Conservation (phyloP, 176 grass and related monocot genomes). For the Dendrocalamus sinicus region DNA sequence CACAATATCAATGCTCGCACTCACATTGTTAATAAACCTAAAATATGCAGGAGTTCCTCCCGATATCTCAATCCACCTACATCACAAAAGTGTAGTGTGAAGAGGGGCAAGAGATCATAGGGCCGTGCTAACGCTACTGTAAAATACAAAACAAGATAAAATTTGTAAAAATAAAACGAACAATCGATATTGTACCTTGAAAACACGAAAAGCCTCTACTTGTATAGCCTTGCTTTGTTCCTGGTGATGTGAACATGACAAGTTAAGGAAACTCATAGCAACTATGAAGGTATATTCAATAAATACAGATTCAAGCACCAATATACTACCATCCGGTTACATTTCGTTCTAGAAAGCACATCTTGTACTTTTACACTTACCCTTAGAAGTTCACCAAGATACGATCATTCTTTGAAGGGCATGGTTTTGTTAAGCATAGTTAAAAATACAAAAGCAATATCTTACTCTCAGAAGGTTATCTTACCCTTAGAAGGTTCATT, state of each 20-base stretch:
- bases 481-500: conserved; percentile 80
- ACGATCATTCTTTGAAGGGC: too few relatives aligned
- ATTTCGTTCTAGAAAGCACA: background rate
- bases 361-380: too few relatives aligned
- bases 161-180: too few relatives aligned
- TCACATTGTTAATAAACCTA: too few relatives aligned
- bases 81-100: too few relatives aligned
- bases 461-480: conserved; percentile 62
- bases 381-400: background rate
- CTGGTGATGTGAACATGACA: conserved; percentile 32
- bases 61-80: too few relatives aligned
- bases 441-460: background rate
- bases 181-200: conserved; percentile 49
- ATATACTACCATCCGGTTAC: background rate
- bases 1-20: too few relatives aligned
- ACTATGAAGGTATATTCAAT: background rate
- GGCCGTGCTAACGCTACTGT: too few relatives aligned
- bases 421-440: background rate
- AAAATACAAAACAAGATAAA: too few relatives aligned
- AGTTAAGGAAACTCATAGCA: background rate
- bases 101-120: too few relatives aligned
- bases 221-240: conserved; percentile 67
- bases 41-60: too few relatives aligned
- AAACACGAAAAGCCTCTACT: conserved; percentile 67
- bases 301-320: background rate